Base-by-base conservation (phyloP, 2,329 filamentous ascomycete species). In the Verticillium nubilum region DNA sequence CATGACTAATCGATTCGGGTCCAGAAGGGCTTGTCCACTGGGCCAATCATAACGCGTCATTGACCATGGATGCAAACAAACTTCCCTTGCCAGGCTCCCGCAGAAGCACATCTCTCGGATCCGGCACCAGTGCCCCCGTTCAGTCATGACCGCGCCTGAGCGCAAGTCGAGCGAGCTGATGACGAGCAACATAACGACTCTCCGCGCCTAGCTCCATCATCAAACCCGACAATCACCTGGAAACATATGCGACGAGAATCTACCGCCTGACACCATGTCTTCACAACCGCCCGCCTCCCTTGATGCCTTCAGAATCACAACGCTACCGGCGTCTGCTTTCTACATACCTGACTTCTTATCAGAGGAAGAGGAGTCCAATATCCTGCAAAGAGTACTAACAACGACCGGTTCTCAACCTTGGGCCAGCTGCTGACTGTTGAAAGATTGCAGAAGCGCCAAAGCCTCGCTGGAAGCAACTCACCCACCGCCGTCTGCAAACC, bases 281-380 rank as follows among this genome's bases (percentile, higher is more conserved):
- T 27, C 25, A 7, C 26, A 52, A 42, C 72, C 85, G 53, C 81
- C 84, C 19, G 61, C 71, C 37, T 78, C 72, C 52, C 78, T 88
- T 27, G 78, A 85, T 54, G 70, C 79, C 35, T 77, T 73, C 58
- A 78, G 74, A 64, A 81, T 93, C 61, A 63, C 72, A 7, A 67
- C 67, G 31, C 78, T 92, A 2, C 89, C 90, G 4, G 71, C 80
- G 1, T 76, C 82, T 33, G 90, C 91, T 58, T 97, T 88, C 77
- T 97, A 98, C 75, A 88, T 97, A 60, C 82, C 92, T 7, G 80
- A 93, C 71, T 97, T 97, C 76, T 89, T 98, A 71, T 88, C 83
- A 4, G 73, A 79, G 58, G 84, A 88, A 52, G 92, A 97, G 73
- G 92, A 97, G 75, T 72, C 77, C 31, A 69, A 76, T 7, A 83